Percentiles rank a stretch among this genome's conserved stretches.
Conservation (phyloP, 768 basidiomycete species). For the Russula vinacea region DNA sequence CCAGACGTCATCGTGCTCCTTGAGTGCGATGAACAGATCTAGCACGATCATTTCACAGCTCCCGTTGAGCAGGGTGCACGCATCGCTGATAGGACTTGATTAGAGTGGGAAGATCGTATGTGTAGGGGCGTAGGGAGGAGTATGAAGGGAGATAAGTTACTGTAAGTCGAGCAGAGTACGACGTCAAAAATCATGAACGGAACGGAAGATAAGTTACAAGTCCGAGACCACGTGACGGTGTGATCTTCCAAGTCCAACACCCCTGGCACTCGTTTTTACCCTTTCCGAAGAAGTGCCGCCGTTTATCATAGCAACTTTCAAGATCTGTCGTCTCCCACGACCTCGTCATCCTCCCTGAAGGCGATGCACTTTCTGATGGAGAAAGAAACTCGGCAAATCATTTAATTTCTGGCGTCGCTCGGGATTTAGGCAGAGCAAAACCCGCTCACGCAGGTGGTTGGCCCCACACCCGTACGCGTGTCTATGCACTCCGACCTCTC, state of each 20-base stretch:
- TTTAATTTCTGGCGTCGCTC: no score
- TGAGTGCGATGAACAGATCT: no score
- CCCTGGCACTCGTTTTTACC: neutral
- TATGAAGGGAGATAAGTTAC: slow-evolving; percentile 72
- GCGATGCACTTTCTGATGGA: no score
- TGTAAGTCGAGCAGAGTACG: slow-evolving; percentile 72
- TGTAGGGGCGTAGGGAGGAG: slow-evolving; percentile 56
- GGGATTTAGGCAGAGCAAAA: no score
- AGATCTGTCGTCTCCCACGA: neutral
- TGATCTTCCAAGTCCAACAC: no score
- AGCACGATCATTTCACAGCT: no score
- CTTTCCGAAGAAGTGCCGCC: neutral
- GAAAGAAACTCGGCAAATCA: no score
- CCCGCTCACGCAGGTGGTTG: no score
- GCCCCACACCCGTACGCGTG: neutral
- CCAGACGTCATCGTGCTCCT: slow-evolving; percentile 73
- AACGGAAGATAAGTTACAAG: no score
- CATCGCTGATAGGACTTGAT: slow-evolving; percentile 16
- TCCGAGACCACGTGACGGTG: no score
- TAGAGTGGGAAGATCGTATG: slow-evolving; percentile 60
- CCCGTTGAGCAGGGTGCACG: no score
- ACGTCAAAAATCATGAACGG: no score
- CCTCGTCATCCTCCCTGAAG: neutral
- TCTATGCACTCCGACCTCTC: slow-evolving; percentile 4
- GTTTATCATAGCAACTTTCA: neutral